Evolutionary conservation across 805 yeast genomes (phyloP), one percentile per base, ranked within the genome.

Genomic region (Wickerhamomyces ciferrii): DNA sequence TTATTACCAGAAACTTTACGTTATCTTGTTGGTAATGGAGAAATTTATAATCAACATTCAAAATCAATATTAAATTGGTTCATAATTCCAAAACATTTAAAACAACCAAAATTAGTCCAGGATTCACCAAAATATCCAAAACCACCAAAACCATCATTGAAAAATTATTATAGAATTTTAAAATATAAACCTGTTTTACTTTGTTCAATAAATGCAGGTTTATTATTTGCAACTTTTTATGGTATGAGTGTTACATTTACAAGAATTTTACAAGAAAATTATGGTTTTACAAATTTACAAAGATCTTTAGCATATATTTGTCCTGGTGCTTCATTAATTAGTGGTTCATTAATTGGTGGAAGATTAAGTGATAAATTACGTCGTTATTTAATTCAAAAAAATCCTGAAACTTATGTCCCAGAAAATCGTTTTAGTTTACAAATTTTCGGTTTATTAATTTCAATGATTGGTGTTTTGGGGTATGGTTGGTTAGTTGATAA

Each of bases 1-100:
- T 67, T 74, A 5, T 67, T 89, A 17, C 97, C 97, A 1, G 97
- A 90, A 59, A 90, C 97, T 0, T 67, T 88, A 39, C 70, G 91
- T 44, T 70, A 71, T 38, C 78, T 78, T 38, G 87, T 83, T 43
- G 79, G 79, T 17, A 67, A 76, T 51, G 80, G 79, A 5, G 78
- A 68, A 23, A 43, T 44, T 39, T 50, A 60, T 37, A 10, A 14
- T 6, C 27, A 51, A 7, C 41, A 44, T 5, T 18, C 48, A 23
- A 42, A 49, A 2, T 45, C 59, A 1, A 27, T 8, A 8, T 10
- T 10, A 13, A 27, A 14, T 13, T 58, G 59, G 55, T 36, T 67
- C 21, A 61, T 68, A 1, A 58, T 45, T 34, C 75, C 74, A 13
- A 43, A 42, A 32, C 46, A 48, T 3, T 43, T 59, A 5, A 47